Conservation (phyloP, 2,329 filamentous ascomycete genomes). For the Eutypella sp. region DNA sequence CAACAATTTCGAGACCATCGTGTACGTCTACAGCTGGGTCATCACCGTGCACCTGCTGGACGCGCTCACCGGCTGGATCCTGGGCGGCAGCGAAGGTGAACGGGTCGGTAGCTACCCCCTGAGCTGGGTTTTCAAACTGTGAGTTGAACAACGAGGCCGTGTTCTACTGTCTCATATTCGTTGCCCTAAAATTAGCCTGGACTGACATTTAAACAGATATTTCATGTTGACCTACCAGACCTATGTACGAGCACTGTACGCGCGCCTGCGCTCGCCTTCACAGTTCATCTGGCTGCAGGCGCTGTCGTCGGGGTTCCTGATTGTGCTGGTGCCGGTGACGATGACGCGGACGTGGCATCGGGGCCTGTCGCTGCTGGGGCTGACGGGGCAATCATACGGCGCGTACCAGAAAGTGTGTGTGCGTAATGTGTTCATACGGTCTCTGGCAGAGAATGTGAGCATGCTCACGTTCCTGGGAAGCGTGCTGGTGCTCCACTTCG, state of each 20-base stretch:
- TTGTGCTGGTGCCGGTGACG: slow-evolving; percentile 58
- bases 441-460: slow-evolving; percentile 61
- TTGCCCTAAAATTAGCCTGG: too few relatives aligned
- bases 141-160: slow-evolving; percentile 18
- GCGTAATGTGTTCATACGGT: slow-evolving; percentile 63
- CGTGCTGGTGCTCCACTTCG: slow-evolving; percentile 62
- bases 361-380: slow-evolving; percentile 44
- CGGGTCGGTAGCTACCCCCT: slow-evolving; percentile 65
- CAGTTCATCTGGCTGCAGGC: slow-evolving; percentile 63
- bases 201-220: slow-evolving; percentile 50
- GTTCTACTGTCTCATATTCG: slow-evolving; percentile 4
- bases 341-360: slow-evolving; percentile 58
- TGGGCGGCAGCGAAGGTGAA: slow-evolving; percentile 61
- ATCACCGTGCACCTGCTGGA: slow-evolving; percentile 61
- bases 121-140: slow-evolving; percentile 68
- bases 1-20: slow-evolving; percentile 59
- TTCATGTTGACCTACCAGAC: slow-evolving; percentile 68
- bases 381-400: slow-evolving; percentile 56
- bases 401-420: slow-evolving; percentile 63
- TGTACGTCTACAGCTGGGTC: slow-evolving; percentile 68
- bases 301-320: slow-evolving; percentile 57
- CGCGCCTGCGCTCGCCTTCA: slow-evolving; percentile 58
- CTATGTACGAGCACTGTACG: slow-evolving; percentile 64
- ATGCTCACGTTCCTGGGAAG: slow-evolving; percentile 65
- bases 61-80: slow-evolving; percentile 60